These are phyloP conservation scores for Penicillium goetzii DNA, from an alignment of 495 filamentous ascomycete species.

Conservation along the genomic window DNA sequence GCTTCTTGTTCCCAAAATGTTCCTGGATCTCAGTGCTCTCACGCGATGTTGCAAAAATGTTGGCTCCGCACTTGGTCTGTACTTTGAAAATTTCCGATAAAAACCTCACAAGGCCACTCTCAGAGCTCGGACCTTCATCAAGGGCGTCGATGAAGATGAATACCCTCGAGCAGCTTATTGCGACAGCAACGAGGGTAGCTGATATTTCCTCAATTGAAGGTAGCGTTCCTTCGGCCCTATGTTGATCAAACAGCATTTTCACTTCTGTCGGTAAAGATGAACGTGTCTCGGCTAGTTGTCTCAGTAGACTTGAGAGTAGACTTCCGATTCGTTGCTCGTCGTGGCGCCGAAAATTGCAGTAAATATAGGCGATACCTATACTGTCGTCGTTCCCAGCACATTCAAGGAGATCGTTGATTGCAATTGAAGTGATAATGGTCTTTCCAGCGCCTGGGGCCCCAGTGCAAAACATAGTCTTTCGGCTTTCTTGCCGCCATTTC, in stretches of 20 bases:
- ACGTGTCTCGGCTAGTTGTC: neutral
- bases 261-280: neutral
- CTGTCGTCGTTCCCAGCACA: neutral
- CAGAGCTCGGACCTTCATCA: neutral
- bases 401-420: neutral
- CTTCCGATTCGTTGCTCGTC: neutral
- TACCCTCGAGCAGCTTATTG: neutral
- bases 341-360: neutral
- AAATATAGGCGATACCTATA: conserved; percentile 1
- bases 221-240: neutral
- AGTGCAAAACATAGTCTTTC: neutral
- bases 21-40: neutral
- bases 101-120: neutral
- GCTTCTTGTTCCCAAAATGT: neutral
- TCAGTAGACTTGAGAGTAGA: neutral
- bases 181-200: neutral
- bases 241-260: neutral
- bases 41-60: neutral
- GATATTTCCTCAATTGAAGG: neutral
- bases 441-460: neutral
- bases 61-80: neutral
- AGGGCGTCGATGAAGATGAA: conserved; percentile 9
- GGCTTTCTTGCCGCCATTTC: neutral
- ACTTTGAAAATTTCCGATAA: neutral
- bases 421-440: neutral